Base-by-base conservation (phyloP, 2,329 filamentous ascomycete genomes). In the Calonectria pteridis region DNA sequence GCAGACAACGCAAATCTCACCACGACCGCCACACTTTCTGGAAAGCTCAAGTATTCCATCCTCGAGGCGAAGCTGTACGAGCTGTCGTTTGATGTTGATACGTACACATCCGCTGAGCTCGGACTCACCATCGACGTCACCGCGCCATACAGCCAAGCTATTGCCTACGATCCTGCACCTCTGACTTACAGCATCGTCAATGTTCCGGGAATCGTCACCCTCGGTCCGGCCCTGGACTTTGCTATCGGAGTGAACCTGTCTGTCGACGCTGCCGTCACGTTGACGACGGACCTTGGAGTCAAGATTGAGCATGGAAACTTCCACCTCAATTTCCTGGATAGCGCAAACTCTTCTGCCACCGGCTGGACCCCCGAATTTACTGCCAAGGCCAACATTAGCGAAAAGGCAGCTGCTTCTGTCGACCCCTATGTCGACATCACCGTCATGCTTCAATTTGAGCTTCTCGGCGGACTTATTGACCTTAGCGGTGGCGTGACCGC, bases 71-170 rank as follows among this genome's bases (percentile, higher is more conserved):
- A 81, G 50, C 76, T 86, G 6, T 76, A 85, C 53, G 77, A 80
- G 31, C 81, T 88, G 6, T 85, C 84, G 77, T 85, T 88, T 55
- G 85, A 88, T 73, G 81, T 88, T 73, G 85, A 87, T 67, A 81
- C 85, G 28, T 76, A 78, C 28, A 81, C 87, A 67, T 81, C 80
- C 20, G 83, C 84, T 3, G 80, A 83, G 40, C 74, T 88, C 3
- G 83, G 76, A 23, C 66, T 88, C 29, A 82, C 81, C 37, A 81
- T 84, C 46, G 80, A 82, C 20, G 80, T 86, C 10, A 79, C 76
- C 4, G 82, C 82, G 0, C 73, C 83, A 2, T 85, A 84, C 75
- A 79, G 74, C 67, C 81, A 83, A 13, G 81, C 79, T 16, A 80
- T 85, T 71, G 79, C 77, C 29, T 86, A 85, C 77, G 73, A 83